Evolutionary conservation across 768 basidiomycete genomes (phyloP).

Genomic region (Leccinum imitatum): DNA sequence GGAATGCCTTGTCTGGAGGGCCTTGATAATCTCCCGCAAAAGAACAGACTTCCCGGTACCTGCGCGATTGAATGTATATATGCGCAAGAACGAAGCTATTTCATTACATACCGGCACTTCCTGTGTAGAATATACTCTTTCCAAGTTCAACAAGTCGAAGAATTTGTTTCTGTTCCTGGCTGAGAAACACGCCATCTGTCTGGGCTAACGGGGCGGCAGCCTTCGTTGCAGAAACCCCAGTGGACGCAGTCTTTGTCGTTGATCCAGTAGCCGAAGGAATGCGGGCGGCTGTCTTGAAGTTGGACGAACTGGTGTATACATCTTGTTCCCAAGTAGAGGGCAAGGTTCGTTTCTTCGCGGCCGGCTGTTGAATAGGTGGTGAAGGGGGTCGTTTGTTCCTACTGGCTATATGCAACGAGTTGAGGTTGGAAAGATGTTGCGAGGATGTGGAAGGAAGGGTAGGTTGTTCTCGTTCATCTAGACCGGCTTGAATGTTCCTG

Average conservation of each 20-base stretch:
- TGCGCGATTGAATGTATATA: conserved; percentile 32
- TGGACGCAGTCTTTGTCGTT: conserved; percentile 7
- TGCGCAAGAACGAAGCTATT: conserved; percentile 12
- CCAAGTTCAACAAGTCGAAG: conserved; percentile 72
- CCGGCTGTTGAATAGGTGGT: conserved; percentile 21
- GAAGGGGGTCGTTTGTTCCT: conserved; percentile 36
- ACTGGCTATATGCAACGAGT: conserved; percentile 21
- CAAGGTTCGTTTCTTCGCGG: conserved; percentile 56
- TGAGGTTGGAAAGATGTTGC: conserved; percentile 14
- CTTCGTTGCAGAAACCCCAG: conserved; percentile 1
- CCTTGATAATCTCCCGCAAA: conserved; percentile 84
- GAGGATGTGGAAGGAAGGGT: conserved; percentile 18
- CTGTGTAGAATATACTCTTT: conserved; percentile 90
- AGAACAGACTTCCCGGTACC: conserved; percentile 98
- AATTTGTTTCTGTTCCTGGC: conserved; percentile 84
- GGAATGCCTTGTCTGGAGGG: conserved; percentile 53
- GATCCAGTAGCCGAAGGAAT: conserved; percentile 16
- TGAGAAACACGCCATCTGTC: conserved; percentile 57
- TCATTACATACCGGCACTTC: conserved; percentile 79
- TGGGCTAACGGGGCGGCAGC: conserved; percentile 17
- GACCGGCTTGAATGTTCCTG: conserved; percentile 57
- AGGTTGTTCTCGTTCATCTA: conserved; percentile 40
- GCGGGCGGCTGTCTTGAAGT: conserved; percentile 24
- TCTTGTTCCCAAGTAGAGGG: conserved; percentile 49
- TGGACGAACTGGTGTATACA: conserved; percentile 37